A percentile compares a stretch with the other conserved stretches of the same genome.
Conservation (phyloP, 2,329 filamentous ascomycete genomes). For the Chaetomium strumarium region DNA sequence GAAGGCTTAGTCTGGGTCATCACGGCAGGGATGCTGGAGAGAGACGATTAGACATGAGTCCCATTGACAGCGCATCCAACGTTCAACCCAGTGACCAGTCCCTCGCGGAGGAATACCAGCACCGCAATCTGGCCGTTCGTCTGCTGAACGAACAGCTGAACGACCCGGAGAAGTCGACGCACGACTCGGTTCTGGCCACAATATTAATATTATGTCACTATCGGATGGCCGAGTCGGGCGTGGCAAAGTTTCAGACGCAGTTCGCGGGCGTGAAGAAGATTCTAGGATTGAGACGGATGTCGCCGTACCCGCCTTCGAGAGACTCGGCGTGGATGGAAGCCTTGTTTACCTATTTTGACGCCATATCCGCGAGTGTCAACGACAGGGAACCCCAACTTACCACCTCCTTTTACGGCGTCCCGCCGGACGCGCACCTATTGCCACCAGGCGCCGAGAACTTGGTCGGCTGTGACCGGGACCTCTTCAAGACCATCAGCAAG, state of each 20-base stretch:
- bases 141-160: conserved; percentile 80
- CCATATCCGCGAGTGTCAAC: conserved; percentile 86
- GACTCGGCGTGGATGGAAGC: conserved; percentile 87
- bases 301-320: conserved; percentile 47
- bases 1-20: conserved; percentile 57
- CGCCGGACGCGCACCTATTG: conserved; percentile 43
- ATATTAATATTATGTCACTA: conserved; percentile 86
- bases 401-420: conserved; percentile 55
- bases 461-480: conserved; percentile 75
- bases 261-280: conserved; percentile 92
- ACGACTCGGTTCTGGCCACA: conserved; percentile 83
- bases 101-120: conserved; percentile 75
- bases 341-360: conserved; percentile 91
- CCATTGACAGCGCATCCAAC: conserved; percentile 40
- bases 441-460: conserved; percentile 71
- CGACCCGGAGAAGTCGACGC: conserved; percentile 65
- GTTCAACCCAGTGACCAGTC: conserved; percentile 56
- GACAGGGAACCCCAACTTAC: conserved; percentile 81
- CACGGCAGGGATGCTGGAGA: conserved; percentile 49
- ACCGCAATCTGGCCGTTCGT: conserved; percentile 71
- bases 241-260: conserved; percentile 89
- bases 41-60: conserved; percentile 26
- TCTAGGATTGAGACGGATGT: conserved; percentile 63
- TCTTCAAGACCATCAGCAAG: conserved; percentile 81
- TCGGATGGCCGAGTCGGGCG: conserved; percentile 86